Conservation (phyloP, 169 alveolate genomes). For the Plasmodium billcollinsi region DNA sequence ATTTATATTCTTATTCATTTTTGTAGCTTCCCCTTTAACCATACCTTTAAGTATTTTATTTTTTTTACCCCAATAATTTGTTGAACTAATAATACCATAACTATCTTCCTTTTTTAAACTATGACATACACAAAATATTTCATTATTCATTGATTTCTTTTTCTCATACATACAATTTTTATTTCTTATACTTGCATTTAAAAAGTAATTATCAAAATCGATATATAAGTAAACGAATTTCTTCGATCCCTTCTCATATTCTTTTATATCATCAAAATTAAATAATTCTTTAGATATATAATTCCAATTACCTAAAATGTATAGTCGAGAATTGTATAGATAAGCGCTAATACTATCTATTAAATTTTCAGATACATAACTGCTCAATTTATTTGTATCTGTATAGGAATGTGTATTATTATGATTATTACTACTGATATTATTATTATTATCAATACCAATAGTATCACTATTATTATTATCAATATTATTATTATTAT, state of each 20-base stretch:
- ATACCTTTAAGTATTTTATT: constrained; percentile 59
- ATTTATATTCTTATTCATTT: constrained; percentile 30
- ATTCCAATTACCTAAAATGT: constrained; percentile 58
- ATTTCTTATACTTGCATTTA: constrained; percentile 61
- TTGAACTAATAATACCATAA: constrained; percentile 63
- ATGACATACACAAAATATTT: constrained; percentile 68
- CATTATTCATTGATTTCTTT: neutral
- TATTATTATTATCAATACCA: neutral
- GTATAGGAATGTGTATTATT: neutral
- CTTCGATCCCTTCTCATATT: neutral
- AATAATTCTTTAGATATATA: constrained; percentile 43
- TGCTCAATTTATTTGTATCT: too few relatives aligned
- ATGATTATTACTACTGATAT: neutral
- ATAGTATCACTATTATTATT: neutral
- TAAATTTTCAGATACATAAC: constrained; percentile 5
- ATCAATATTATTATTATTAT: neutral
- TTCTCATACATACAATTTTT: neutral
- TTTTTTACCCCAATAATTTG: constrained; percentile 67
- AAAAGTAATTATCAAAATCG: constrained; percentile 67
- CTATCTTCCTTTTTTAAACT: constrained; percentile 65
- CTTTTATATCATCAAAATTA: constrained; percentile 56
- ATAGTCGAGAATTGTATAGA: constrained; percentile 42
- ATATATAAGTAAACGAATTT: constrained; percentile 58
- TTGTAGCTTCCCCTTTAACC: constrained; percentile 55
- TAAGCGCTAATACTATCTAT: constrained; percentile 37